Conservation (phyloP, 2,329 filamentous ascomycete species). For the Epichloe bromicola region DNA sequence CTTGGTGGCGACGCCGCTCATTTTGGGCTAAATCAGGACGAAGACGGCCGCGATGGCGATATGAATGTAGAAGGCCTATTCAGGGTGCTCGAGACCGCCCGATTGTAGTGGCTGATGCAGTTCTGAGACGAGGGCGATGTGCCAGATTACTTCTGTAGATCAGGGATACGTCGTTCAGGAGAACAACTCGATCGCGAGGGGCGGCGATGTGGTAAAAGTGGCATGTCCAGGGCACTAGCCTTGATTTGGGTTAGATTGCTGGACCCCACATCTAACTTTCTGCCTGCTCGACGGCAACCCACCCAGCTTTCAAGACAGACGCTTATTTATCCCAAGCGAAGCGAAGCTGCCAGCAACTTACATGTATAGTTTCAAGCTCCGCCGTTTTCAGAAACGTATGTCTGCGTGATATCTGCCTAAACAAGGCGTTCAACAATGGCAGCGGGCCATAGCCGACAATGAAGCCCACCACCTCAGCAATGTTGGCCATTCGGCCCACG, state of each 20-base stretch:
- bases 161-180: slow-evolving; percentile 19
- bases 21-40: slow-evolving; percentile 24
- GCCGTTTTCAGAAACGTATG: not conserved
- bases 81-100: not conserved
- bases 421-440: slow-evolving; percentile 19
- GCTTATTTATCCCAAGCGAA: not conserved
- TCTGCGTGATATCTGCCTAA: not conserved
- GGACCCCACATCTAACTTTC: slow-evolving; percentile 16
- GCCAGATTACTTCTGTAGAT: not conserved
- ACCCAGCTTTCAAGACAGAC: too few relatives aligned
- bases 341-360: slow-evolving; percentile 4
- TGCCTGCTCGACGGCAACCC: slow-evolving; percentile 10
- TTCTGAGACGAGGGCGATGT: not conserved
- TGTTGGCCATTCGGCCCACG: slow-evolving; percentile 20
- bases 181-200: slow-evolving; percentile 19
- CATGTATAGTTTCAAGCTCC: not conserved
- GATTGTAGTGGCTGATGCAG: not conserved
- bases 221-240: slow-evolving; percentile 28
- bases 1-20: slow-evolving; percentile 69
- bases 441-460: slow-evolving; percentile 27
- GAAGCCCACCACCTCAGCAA: slow-evolving; percentile 27
- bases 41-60: not conserved
- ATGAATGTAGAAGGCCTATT: not conserved
- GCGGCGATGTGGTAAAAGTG: slow-evolving; percentile 25
- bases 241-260: slow-evolving; percentile 15